These are phyloP conservation scores for Davidsoniella australis DNA, from an alignment of 2,329 filamentous ascomycete genomes.

Conservation along the genomic window DNA sequence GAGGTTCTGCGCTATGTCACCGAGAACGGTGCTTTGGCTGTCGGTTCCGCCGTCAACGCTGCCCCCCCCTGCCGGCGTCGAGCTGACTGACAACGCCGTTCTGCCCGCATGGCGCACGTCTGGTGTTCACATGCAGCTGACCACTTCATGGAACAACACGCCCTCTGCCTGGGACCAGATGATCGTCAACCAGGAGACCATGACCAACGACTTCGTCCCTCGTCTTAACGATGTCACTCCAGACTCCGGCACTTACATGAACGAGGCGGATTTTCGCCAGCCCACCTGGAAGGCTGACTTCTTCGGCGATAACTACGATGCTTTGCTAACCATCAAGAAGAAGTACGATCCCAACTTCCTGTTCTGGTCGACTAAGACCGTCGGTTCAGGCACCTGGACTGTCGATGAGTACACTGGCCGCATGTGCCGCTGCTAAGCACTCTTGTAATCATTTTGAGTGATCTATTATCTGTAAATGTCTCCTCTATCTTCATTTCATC, in stretches of 20 bases:
- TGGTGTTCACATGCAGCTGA: constrained; percentile 7
- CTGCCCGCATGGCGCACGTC: constrained; percentile 15
- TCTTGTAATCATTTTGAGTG: background rate
- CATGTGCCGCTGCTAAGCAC: constrained; percentile 20
- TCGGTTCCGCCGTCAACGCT: constrained; percentile 21
- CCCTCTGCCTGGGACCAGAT: constrained; percentile 7
- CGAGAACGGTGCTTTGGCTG: constrained; percentile 19
- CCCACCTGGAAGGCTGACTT: constrained; percentile 26
- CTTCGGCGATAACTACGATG: constrained; percentile 29
- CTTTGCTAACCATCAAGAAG: constrained; percentile 28
- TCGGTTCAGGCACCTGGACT: constrained; percentile 35
- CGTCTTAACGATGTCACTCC: constrained; percentile 24
- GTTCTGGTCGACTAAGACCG: constrained; percentile 30
- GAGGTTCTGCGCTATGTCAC: constrained; percentile 21
- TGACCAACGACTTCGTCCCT: constrained; percentile 19
- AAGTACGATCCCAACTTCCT: constrained; percentile 30
- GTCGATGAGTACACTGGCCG: constrained; percentile 22
- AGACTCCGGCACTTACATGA: constrained; percentile 29
- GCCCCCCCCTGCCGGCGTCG: constrained; percentile 15
- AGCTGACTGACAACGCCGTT: constrained; percentile 16
- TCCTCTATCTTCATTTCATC: background rate
- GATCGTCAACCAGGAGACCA: constrained; percentile 5
- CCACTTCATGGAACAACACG: constrained; percentile 6
- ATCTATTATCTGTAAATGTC: background rate
- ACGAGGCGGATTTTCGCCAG: constrained; percentile 32